These are phyloP conservation scores for Phlegmacium glaucopus DNA, from an alignment of 768 basidiomycete genomes.

Conservation along the genomic window DNA sequence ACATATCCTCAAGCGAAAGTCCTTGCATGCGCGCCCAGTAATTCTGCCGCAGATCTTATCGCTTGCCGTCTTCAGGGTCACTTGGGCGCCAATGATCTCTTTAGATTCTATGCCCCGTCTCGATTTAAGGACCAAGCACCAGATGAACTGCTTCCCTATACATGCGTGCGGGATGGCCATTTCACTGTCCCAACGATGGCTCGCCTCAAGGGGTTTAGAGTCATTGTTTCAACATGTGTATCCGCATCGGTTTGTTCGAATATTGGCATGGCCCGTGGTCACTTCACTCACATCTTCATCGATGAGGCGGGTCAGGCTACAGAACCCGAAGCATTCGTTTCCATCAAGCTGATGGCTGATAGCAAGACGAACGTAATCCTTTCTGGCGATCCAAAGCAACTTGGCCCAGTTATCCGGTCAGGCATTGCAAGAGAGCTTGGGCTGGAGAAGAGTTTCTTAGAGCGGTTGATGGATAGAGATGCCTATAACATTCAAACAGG, in stretches of 20 bases:
- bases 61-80: conserved; percentile 34
- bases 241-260: conserved; percentile 55
- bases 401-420: conserved; percentile 67
- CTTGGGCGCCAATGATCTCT: conserved; percentile 35
- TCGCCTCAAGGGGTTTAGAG: conserved; percentile 39
- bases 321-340: conserved; percentile 63
- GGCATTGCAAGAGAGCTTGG: conserved; percentile 52
- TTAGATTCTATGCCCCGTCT: conserved; percentile 53
- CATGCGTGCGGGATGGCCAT: conserved; percentile 29
- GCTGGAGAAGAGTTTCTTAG: conserved; percentile 57
- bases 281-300: conserved; percentile 66
- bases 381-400: conserved; percentile 69
- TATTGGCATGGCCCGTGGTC: conserved; percentile 55
- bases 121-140: conserved; percentile 39
- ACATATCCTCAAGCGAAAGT: conserved; percentile 39
- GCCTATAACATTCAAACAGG: conserved; percentile 33
- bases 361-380: conserved; percentile 54
- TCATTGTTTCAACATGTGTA: conserved; percentile 64
- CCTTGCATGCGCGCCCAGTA: conserved; percentile 66
- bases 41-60: conserved; percentile 63
- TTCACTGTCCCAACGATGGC: conserved; percentile 39
- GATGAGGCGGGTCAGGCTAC: conserved; percentile 75
- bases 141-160: conserved; percentile 35
- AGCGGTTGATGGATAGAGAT: conserved; percentile 51
- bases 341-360: conserved; percentile 58